Conservation (phyloP, 768 basidiomycete species). For the Boletus rex-veris region DNA sequence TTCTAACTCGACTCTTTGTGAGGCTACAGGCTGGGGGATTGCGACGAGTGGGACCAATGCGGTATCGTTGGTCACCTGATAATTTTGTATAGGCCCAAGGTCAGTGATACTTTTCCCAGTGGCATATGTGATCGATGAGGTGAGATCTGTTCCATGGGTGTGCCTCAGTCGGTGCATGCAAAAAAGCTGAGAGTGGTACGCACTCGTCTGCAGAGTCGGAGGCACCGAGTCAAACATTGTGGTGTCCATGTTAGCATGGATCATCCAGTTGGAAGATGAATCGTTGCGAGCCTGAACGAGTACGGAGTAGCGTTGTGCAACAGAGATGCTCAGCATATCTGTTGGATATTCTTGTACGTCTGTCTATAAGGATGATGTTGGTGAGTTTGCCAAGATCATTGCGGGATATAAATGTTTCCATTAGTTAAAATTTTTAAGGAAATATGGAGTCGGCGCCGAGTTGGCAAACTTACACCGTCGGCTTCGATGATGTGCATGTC, state of each 20-base stretch:
- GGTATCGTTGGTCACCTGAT: constrained; percentile 64
- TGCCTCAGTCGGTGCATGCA: background rate
- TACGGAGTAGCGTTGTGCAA: constrained; percentile 91
- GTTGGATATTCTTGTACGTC: constrained; percentile 74
- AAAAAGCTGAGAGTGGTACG: constrained; percentile 23
- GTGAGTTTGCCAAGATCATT: background rate
- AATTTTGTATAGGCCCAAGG: constrained; percentile 51
- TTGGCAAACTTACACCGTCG: constrained; percentile 58
- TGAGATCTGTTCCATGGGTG: constrained; percentile 53
- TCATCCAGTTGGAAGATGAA: constrained; percentile 76
- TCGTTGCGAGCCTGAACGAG: constrained; percentile 90
- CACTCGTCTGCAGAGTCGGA: constrained; percentile 67
- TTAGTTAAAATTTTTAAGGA: too few species aligned
- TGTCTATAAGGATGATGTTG: constrained; percentile 39
- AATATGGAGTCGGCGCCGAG: too few species aligned
- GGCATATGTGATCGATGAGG: constrained; percentile 78
- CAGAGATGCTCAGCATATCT: constrained; percentile 70
- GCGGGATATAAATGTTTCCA: too few species aligned
- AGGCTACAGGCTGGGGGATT: constrained; percentile 47
- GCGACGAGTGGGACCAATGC: constrained; percentile 59
- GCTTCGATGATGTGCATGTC: constrained; percentile 82
- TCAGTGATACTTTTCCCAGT: constrained; percentile 49
- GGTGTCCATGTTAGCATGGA: constrained; percentile 89
- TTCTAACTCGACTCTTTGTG: constrained; percentile 65
- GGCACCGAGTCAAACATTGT: constrained; percentile 79